Evolutionary conservation across 768 basidiomycete genomes (phyloP).

Genomic region (Holtermanniella nyarrowii): DNA sequence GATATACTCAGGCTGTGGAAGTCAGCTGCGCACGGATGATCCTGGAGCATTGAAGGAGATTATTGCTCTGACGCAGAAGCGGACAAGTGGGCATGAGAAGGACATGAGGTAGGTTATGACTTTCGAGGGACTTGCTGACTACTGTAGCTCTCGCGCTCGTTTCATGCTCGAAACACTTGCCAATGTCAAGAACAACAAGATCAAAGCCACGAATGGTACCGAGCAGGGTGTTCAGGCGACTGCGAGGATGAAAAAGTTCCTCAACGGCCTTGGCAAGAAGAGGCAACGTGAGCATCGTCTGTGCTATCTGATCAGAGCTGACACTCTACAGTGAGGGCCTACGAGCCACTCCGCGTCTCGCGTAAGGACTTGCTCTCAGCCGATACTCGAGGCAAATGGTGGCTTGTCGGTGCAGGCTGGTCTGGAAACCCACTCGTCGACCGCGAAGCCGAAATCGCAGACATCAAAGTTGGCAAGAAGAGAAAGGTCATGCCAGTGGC

Average conservation of each 20-base stretch:
- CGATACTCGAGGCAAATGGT: slow-evolving; percentile 90
- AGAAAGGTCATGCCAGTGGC: slow-evolving; percentile 34
- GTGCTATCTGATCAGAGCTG: not conserved
- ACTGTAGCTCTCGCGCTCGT: slow-evolving; percentile 65
- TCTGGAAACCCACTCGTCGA: slow-evolving; percentile 81
- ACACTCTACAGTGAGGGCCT: slow-evolving; percentile 55
- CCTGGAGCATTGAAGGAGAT: slow-evolving; percentile 87
- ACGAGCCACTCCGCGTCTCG: slow-evolving; percentile 77
- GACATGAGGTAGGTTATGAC: slow-evolving; percentile 29
- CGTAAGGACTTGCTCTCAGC: slow-evolving; percentile 75
- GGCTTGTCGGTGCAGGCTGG: slow-evolving; percentile 97
- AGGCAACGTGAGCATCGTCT: slow-evolving; percentile 48
- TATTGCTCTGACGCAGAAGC: slow-evolving; percentile 65
- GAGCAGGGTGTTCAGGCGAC: slow-evolving; percentile 69
- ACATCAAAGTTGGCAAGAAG: slow-evolving; percentile 18
- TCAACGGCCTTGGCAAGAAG: slow-evolving; percentile 64
- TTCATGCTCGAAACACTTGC: slow-evolving; percentile 93
- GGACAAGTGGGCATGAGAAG: slow-evolving; percentile 49
- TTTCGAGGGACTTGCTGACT: slow-evolving; percentile 9
- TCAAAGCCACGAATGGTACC: slow-evolving; percentile 47
- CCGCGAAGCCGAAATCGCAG: slow-evolving; percentile 22
- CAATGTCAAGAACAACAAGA: slow-evolving; percentile 85
- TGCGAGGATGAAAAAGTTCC: slow-evolving; percentile 78
- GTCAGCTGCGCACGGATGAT: slow-evolving; percentile 82
- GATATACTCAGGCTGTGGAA: slow-evolving; percentile 62